Evolutionary conservation across 257 asterid species (phyloP), one percentile per base, ranked within the genome.

Genomic region (Anisodus acutangulus): DNA sequence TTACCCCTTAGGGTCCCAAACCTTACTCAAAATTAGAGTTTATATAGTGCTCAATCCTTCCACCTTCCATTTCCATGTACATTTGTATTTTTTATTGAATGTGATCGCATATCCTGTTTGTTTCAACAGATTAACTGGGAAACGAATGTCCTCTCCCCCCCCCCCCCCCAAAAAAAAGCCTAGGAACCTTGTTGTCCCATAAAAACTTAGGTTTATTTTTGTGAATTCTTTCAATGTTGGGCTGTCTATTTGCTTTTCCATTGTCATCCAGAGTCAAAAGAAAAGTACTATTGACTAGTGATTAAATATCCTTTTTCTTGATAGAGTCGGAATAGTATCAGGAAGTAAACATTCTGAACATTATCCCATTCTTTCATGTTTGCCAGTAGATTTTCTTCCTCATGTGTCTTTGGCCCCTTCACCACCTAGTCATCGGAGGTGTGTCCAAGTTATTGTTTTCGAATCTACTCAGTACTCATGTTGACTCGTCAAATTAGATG

Each of bases 391-490:
- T 12, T 35, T 35, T 67, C 74, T 67, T 10, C 49, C 74, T 67
- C n/a, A 39, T 69, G 54, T 41, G 26, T 13, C 54, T 69, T 69
- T 69, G 31, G 11, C 54, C 78, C 78, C 31, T 39, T 69, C 78
- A 39, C 4, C 53, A 69, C 47, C 78, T 41, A 69, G 54, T 39
- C 47, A 41, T 69, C n/a, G 39, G 49, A 69, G 13, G 78, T 69
- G 31, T 39, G 31, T 16, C 53, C 55, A 70, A 70, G 79, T 43
- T 70, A 70, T 9, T 70, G 54, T 70, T 41, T 68, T 70, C 55
- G 9, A 17, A 41, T 41, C 12, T 31, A 31, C 35, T 31, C 35
- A 31, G 2, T 22, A 63, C 69, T 63, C 6, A 22, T 63, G 39
- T 9, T 63, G 8, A 22, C 69, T 19, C 7, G 69, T 63, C 3